Evolutionary conservation across 1,139 yeast genomes (phyloP).

Genomic region (Magnusiomyces tetraspermus): DNA sequence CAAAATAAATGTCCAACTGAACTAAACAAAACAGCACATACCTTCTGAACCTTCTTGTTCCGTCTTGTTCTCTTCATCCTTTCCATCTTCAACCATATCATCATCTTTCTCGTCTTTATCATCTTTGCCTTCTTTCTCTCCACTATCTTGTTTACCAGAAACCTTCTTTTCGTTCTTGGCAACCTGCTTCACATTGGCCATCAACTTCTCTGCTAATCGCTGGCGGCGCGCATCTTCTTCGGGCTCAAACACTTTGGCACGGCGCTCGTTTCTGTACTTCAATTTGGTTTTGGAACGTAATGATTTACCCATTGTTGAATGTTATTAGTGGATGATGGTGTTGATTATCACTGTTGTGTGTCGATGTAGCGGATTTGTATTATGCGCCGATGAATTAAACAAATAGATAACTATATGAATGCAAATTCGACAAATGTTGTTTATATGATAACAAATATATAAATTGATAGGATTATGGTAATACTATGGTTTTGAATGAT

Average conservation of each 20-base stretch:
- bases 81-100: background rate
- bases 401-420: too few relatives aligned
- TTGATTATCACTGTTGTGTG: background rate
- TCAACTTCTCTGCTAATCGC: constrained; percentile 2
- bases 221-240: constrained; percentile 4
- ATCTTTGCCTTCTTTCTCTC: background rate
- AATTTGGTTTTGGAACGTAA: constrained; percentile 3
- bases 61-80: background rate
- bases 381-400: too few relatives aligned
- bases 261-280: background rate
- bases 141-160: background rate
- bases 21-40: too few relatives aligned
- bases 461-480: background rate
- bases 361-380: too few relatives aligned
- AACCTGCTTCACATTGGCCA: constrained; percentile 3
- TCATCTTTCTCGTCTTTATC: background rate
- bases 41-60: background rate
- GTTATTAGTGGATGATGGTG: background rate
- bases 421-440: too few relatives aligned
- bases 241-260: constrained; percentile 1
- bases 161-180: constrained; percentile 1
- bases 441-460: too few relatives aligned
- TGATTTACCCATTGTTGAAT: constrained; percentile 1
- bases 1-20: too few relatives aligned
- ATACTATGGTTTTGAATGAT: too few relatives aligned